Evolutionary conservation across 78 protist genomes (phyloP).

Genomic region (Emiliania huxleyi): DNA sequence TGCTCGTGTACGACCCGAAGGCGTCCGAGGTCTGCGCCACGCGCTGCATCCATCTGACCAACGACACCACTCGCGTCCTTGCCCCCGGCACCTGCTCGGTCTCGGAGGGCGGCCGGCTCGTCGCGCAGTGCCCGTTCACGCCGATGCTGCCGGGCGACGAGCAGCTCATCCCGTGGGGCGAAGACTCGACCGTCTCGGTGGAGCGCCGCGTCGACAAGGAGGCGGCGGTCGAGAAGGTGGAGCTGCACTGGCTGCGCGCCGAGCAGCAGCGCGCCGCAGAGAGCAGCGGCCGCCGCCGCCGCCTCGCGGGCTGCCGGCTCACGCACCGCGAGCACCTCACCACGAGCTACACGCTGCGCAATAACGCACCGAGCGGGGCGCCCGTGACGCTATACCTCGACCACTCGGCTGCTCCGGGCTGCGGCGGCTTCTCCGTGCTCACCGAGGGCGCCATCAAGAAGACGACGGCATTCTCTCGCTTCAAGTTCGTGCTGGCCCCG

Average conservation of each 20-base stretch:
- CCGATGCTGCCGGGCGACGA: slow-evolving; percentile 42
- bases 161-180: not conserved
- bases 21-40: not conserved
- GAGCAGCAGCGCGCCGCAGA: too few relatives aligned
- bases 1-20: slow-evolving; percentile 11
- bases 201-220: not conserved
- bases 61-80: not conserved
- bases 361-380: not conserved
- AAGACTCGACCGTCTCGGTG: not conserved
- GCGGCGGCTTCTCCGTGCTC: not conserved
- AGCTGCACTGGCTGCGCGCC: not conserved
- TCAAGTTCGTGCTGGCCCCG: not conserved
- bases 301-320: not conserved
- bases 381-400: slow-evolving; percentile 8
- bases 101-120: not conserved
- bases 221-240: not conserved
- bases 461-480: slow-evolving; percentile 9
- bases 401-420: not conserved
- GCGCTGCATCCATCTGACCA: not conserved
- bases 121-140: not conserved
- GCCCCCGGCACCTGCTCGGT: not conserved
- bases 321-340: not conserved
- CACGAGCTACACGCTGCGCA: not conserved
- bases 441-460: not conserved
- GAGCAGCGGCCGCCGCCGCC: not conserved